Evolutionary conservation across 345 rosid genomes (phyloP), one percentile per base, ranked within the genome.

Genomic region (Xanthoceras sorbifolium): DNA sequence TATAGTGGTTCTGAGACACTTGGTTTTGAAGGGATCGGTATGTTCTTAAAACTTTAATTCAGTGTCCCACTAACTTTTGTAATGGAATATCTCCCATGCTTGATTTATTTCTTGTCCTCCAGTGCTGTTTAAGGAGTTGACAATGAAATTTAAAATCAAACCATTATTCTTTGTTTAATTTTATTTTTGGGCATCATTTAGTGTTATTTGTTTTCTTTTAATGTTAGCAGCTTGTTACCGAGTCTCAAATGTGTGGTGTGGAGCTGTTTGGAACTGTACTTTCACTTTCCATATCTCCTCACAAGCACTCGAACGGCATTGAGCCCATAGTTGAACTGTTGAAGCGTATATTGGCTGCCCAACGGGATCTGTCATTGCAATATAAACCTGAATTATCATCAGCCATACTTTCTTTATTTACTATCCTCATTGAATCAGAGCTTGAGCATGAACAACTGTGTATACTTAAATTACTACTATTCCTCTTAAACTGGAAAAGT

Each of bases 391-490:
- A 88, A 78, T 71, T 90, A 46, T 87, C 89, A 25, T 77, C 93
- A 70, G 83, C 80, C 71, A 68, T 84, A 48, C 84, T 87, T 64
- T 93, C 93, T 64, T 81, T 93, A 69, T 79, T 88, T 82, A 48
- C 74, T 78, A 76, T 87, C 77, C 92, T 95, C 73, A 71, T 84
- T 69, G 86, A 87, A 54, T 89, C 93, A 23, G 95, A 79, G 73
- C 89, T 93, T 40, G 99, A 95, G 81, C 97, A 93, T 9, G 97
- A 95, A 61, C 95, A 91, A 75, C 85, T 95, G 65, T 85, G 90
- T 76, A 64, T 90, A 73, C 61, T 95, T 79, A 91, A 87, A 61
- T 81, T 95, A 69, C 81, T 93, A 76, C 83, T 84, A 76, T 87
- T 88, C 76, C 84, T 95, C 64, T 77, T 94, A 67, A 84, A 78